These are phyloP conservation scores for Globisporangium radiosum DNA, from an alignment of 352 stramenopile genomes.

Conservation along the genomic window DNA sequence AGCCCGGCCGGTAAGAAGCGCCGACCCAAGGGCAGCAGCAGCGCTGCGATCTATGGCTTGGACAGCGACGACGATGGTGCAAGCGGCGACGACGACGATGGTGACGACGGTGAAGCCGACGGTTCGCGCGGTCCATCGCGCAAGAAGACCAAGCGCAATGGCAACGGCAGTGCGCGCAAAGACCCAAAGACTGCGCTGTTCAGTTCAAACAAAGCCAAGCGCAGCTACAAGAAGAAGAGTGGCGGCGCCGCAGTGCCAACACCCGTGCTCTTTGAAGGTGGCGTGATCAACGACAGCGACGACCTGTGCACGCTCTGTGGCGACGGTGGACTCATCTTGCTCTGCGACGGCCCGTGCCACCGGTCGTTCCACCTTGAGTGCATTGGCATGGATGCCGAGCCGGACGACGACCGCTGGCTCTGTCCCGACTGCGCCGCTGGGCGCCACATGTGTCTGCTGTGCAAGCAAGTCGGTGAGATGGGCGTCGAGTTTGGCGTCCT, in stretches of 20 bases:
- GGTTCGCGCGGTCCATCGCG: slow-evolving; percentile 19
- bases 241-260: not conserved
- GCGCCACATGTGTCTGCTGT: slow-evolving; percentile 90
- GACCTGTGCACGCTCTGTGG: slow-evolving; percentile 90
- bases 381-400: slow-evolving; percentile 79
- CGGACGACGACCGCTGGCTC: slow-evolving; percentile 84
- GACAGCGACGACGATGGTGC: slow-evolving; percentile 27
- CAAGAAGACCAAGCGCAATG: slow-evolving; percentile 27
- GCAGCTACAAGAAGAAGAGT: slow-evolving; percentile 20
- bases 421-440: slow-evolving; percentile 86
- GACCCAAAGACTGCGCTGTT: slow-evolving; percentile 14
- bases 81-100: slow-evolving; percentile 30
- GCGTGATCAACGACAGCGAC: slow-evolving; percentile 79
- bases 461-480: slow-evolving; percentile 88
- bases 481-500: slow-evolving; percentile 85
- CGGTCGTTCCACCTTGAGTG: slow-evolving; percentile 92
- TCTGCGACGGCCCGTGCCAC: slow-evolving; percentile 91
- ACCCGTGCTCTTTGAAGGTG: slow-evolving; percentile 30
- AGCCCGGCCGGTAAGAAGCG: slow-evolving; percentile 21
- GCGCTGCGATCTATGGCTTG: slow-evolving; percentile 14
- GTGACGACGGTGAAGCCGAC: slow-evolving; percentile 27
- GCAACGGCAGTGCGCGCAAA: slow-evolving; percentile 22
- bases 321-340: slow-evolving; percentile 86
- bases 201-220: slow-evolving; percentile 16
- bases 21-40: not conserved